Percentiles rank a stretch among this genome's conserved stretches.
phyloP scores from a whole-genome alignment of 345 rosid genomes.

The Hypericum perforatum region DNA sequence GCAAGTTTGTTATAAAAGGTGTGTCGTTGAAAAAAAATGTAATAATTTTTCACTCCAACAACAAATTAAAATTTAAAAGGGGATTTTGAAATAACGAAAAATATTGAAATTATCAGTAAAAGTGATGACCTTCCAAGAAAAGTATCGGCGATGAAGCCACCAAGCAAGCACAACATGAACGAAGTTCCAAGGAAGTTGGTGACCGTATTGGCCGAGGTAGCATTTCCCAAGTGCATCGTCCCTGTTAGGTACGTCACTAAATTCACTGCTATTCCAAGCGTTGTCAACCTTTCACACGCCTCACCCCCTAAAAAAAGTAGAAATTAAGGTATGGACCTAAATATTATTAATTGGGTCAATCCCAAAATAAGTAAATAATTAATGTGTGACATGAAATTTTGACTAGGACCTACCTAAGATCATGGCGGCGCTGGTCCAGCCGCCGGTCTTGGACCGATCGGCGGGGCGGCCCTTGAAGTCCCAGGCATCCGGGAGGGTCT shows the following conservation, averaged over 20 bases:
- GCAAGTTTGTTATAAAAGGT: too few relatives aligned
- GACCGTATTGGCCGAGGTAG: constrained; percentile 72
- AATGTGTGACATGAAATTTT: neutral
- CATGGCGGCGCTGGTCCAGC: constrained; percentile 92
- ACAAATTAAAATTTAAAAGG: too few relatives aligned
- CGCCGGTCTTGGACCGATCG: constrained; percentile 55
- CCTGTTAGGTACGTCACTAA: constrained; percentile 84
- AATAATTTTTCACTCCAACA: too few relatives aligned
- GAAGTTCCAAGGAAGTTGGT: constrained; percentile 94
- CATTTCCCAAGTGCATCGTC: constrained; percentile 87
- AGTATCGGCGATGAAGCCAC: constrained; percentile 91
- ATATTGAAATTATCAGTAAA: neutral
- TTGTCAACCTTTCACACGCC: constrained; percentile 79
- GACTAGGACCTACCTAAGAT: constrained; percentile 49
- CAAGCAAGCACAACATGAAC: constrained; percentile 86
- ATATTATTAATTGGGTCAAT: neutral
- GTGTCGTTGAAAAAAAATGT: too few relatives aligned
- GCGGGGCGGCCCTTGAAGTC: constrained; percentile 81
- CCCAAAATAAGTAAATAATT: neutral
- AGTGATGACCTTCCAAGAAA: constrained; percentile 73
- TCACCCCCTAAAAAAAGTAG: constrained; percentile 42
- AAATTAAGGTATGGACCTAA: neutral
- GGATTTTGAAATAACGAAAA: too few relatives aligned
- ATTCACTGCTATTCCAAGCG: constrained; percentile 87
- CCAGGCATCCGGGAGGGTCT: constrained; percentile 74